Percentiles rank a stretch among this genome's conserved stretches.
These are phyloP conservation scores for Plasmodium gallinaceum DNA, from an alignment of 169 alveolate species.

Conservation along the genomic window DNA sequence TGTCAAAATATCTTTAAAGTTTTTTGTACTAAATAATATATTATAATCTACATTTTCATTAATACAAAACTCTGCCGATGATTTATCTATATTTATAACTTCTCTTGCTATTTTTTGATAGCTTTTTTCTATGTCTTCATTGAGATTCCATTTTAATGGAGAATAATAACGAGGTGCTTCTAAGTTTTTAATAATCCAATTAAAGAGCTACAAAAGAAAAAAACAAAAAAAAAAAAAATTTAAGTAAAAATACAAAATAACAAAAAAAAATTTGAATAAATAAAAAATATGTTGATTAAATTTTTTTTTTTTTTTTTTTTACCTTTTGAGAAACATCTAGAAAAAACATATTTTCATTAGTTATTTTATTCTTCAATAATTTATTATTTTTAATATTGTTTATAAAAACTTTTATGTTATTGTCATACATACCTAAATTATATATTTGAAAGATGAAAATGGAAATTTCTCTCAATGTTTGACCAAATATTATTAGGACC, in stretches of 20 bases:
- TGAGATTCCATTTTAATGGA: conserved; percentile 48
- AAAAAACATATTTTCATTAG: conserved; percentile 68
- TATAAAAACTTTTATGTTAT: conserved; percentile 37
- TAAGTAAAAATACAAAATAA: not conserved
- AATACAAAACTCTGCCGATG: conserved; percentile 22
- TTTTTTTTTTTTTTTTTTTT: not conserved
- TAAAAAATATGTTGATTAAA: not conserved
- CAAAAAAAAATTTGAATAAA: not conserved
- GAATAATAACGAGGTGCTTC: conserved; percentile 72
- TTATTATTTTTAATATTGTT: conserved; percentile 51
- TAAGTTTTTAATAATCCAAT: conserved; percentile 61
- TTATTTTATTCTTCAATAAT: conserved; percentile 11
- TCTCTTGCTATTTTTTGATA: conserved; percentile 33
- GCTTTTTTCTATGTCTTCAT: conserved; percentile 45
- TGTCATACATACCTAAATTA: conserved; percentile 60
- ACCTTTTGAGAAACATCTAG: conserved; percentile 70
- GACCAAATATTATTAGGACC: conserved; percentile 44
- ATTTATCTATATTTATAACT: conserved; percentile 39
- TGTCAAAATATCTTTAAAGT: conserved; percentile 57
- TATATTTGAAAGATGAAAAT: conserved; percentile 56
- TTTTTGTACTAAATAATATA: conserved; percentile 52
- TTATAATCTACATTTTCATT: conserved; percentile 73
- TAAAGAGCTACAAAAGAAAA: conserved; percentile 45
- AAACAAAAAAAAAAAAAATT: not conserved
- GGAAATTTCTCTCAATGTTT: conserved; percentile 58